Base-by-base conservation (phyloP, 768 basidiomycete species). In the Termitomyces sp. region DNA sequence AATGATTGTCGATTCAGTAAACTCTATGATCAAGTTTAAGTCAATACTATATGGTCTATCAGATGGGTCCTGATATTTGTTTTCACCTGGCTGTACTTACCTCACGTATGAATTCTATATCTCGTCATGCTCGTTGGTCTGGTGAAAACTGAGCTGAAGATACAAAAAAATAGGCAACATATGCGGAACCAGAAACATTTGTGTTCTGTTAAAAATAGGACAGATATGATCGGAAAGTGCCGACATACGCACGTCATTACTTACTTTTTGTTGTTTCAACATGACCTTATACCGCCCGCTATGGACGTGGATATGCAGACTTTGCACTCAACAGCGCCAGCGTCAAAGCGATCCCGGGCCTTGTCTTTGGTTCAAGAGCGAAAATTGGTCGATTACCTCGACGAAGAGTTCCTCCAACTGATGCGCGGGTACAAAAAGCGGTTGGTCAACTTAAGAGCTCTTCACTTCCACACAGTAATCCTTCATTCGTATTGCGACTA, bases 381-480 rank as follows among this genome's bases (percentile, higher is more conserved):
- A 41, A 81, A 80, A 56, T 75, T 88, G 0, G 72, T 85, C 7
- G 80, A 81, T 22, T 87, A 82, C 64, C 72, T 92, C 5, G 90
- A 92, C 51, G 81, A 81, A 20, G 68, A 76, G 55, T 84, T 90
- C 62, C 73, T 90, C 22, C 78, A 85, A 16, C 72, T 90, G 28
- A 87, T 80, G n/a, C 73, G 86, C 20, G 81, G 82, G 29, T 88
- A 77, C 73, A 90, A 86, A 72, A 92, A 89, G 72, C 83, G 90
- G 89, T 90, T 57, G 42, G 83, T 71, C 44, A 33, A 28, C 53
- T 56, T 31, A 44, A 33, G 29, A 58, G 24, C 22, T 56, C 51
- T 39, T 29, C 9, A 7, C 18, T 8, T 20, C n/a, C 41, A 60
- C 49, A 31, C 26, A 45, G 45, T 62, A 44, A 56, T 33, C 18